These are phyloP conservation scores for Schrenkiella parvula DNA, from an alignment of 345 rosid genomes.

Conservation along the genomic window DNA sequence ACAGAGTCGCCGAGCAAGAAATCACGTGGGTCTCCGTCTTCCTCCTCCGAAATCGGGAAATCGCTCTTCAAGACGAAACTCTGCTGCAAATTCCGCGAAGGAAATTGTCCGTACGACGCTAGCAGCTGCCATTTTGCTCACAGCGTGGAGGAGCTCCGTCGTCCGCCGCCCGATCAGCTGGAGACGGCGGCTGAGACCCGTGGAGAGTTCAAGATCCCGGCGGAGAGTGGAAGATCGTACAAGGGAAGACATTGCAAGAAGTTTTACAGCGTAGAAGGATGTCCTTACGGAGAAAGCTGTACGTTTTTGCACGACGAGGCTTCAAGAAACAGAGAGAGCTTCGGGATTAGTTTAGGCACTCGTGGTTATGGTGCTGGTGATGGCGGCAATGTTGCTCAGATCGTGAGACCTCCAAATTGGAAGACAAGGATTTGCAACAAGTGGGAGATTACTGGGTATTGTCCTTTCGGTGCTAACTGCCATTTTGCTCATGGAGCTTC, in stretches of 20 bases:
- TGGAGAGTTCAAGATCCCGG: constrained; percentile 73
- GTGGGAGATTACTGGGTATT: constrained; percentile 79
- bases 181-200: constrained; percentile 44
- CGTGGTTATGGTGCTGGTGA: constrained; percentile 51
- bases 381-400: constrained; percentile 30
- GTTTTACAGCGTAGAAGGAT: constrained; percentile 57
- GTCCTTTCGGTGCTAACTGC: constrained; percentile 81
- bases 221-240: constrained; percentile 57
- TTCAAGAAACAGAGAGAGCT: constrained; percentile 76
- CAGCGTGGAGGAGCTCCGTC: constrained; percentile 82
- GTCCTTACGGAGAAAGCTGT: constrained; percentile 83
- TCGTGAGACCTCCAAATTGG: constrained; percentile 75
- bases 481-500: constrained; percentile 86
- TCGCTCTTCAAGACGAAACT: constrained; percentile 85
- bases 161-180: constrained; percentile 74
- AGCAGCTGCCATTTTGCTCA: constrained; percentile 80
- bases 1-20: constrained; percentile 58
- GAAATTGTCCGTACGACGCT: constrained; percentile 68
- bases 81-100: constrained; percentile 69
- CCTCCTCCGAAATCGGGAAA: constrained; percentile 50
- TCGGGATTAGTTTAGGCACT: constrained; percentile 78
- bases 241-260: constrained; percentile 44
- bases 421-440: constrained; percentile 86
- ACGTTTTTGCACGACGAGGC: constrained; percentile 76
- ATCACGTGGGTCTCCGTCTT: constrained; percentile 38